Conservation (phyloP, 257 asterid species). For the Solanum neorickii region DNA sequence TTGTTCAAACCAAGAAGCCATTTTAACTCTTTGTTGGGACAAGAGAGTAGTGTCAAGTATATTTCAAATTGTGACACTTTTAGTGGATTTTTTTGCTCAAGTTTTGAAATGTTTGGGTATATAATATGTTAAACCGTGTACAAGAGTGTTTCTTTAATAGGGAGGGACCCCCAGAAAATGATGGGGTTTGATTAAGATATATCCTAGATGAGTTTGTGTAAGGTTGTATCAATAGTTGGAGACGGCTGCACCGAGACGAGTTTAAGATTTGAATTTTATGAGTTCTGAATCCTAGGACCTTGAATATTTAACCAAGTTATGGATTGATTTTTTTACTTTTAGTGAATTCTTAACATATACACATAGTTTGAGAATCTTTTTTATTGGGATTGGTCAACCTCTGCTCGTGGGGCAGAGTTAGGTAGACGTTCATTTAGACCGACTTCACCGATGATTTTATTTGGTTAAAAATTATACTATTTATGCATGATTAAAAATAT, state of each 20-base stretch:
- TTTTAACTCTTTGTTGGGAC: neutral
- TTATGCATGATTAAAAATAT: no score
- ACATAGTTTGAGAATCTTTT: neutral
- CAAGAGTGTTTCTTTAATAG: neutral
- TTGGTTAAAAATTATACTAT: no score
- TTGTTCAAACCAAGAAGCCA: neutral
- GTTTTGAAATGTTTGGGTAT: neutral
- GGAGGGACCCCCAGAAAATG: neutral
- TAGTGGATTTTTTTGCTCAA: neutral
- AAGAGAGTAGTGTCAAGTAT: neutral
- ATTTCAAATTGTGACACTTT: neutral
- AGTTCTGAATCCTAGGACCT: neutral
- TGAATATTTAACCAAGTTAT: neutral
- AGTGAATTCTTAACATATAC: neutral
- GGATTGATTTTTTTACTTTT: neutral
- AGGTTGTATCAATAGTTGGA: neutral
- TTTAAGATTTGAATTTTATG: neutral
- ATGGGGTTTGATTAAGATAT: neutral
- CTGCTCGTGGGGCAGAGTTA: neutral
- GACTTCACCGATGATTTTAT: no score
- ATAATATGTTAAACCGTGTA: neutral
- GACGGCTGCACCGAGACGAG: neutral
- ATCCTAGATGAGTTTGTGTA: neutral
- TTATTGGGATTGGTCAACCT: neutral
- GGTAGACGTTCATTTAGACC: no score